A percentile compares a stretch with the other conserved stretches of the same genome.
Conservation (phyloP, 805 yeast species). For the Candida odintsovae region DNA sequence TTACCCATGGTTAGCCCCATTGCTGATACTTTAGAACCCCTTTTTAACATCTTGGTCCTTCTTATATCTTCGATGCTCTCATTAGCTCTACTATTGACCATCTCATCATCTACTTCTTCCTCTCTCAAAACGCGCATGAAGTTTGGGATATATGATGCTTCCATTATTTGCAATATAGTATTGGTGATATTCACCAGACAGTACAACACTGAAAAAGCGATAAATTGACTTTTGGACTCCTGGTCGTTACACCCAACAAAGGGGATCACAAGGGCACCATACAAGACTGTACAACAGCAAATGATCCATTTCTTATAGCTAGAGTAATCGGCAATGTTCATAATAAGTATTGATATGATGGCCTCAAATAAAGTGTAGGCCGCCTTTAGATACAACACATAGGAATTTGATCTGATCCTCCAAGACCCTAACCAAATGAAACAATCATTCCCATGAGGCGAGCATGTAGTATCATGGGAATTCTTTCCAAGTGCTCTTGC, state of each 20-base stretch:
- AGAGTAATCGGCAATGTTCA: conserved; percentile 37
- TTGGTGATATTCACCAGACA: conserved; percentile 26
- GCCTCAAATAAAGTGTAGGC: conserved; percentile 35
- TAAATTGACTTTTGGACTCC: conserved; percentile 18
- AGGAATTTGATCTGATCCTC: conserved; percentile 29
- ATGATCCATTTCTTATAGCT: conserved; percentile 31
- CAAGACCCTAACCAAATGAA: conserved; percentile 31
- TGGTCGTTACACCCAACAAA: conserved; percentile 27
- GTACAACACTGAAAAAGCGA: conserved; percentile 27
- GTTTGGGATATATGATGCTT: conserved; percentile 35
- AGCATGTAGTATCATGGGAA: conserved; percentile 23
- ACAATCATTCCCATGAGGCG: conserved; percentile 31
- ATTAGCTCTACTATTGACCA: conserved; percentile 2
- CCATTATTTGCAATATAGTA: conserved; percentile 31
- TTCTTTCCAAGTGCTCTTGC: conserved; percentile 29
- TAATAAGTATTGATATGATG: conserved; percentile 27
- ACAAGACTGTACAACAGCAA: conserved; percentile 26
- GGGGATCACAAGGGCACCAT: conserved; percentile 32
- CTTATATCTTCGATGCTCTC: conserved; percentile 21
- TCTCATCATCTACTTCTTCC: neutral
- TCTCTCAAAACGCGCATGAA: conserved; percentile 31
- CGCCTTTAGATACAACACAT: conserved; percentile 33
- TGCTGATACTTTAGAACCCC: conserved; percentile 32
- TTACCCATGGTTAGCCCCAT: conserved; percentile 32
- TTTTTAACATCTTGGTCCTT: conserved; percentile 21